Base-by-base conservation (phyloP, 441 rosid genomes). In the Bruguiera hainesii region DNA sequence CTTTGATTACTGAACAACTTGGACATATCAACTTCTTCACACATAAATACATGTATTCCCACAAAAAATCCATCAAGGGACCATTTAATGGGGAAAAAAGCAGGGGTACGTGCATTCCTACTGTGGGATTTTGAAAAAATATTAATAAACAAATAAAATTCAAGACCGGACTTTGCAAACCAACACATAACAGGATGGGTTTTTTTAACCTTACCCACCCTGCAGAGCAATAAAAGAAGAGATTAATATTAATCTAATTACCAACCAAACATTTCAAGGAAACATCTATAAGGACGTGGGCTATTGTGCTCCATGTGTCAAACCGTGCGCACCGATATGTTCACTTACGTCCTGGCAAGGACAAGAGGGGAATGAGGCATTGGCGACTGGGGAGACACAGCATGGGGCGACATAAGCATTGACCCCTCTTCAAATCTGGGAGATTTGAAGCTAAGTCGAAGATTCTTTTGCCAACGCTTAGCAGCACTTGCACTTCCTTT, bases 311-410 rank as follows among this genome's bases (percentile, higher is more conserved):
- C 7, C 33, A 5, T 31, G 7, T 49, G 7, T 50, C 8, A 16
- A 20, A 0, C 2, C 20, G 53, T 5, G 20, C 20, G 21, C 5
- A 19, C 21, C 1, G 2, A n/a, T n/a, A 20, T 3, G 11, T 1
- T 52, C 7, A n/a, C 15, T 35, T 51, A 82, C 55, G 76, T 89
- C 64, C 78, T 80, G 20, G 97, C 83, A 56, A 75, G 84, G 60
- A 89, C 86, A 37, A 91, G 86, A 1, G 98, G 98, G 10, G 98
- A 91, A 26, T 16, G 73, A 46, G 93, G 82, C 1, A 86, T 68
- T 0, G 96, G 96, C 0, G 96, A 84, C 71, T 71, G 84, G 56
- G 98, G 97, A 52, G 98, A 84, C 85, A 86, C 73, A 33, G 57
- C 67, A 19, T 18, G 57, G 0, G 79, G 68, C 20, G 74, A 60